A percentile compares a stretch with the other conserved stretches of the same genome.
Conservation (phyloP, 1,284 basidiomycete genomes). For the Neotropicomus parvogracilis region DNA sequence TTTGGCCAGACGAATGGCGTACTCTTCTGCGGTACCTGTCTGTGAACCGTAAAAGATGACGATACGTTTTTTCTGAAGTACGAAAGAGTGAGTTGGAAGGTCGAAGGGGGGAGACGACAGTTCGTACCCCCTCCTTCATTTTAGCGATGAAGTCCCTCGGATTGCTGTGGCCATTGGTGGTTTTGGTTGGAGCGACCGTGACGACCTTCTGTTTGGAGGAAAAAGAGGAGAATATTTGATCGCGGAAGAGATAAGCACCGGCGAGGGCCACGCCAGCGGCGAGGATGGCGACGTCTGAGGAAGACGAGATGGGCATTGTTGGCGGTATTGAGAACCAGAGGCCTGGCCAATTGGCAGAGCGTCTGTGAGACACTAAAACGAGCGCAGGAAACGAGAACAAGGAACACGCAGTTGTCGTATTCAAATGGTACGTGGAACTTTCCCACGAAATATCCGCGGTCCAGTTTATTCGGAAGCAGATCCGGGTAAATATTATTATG, state of each 20-base stretch:
- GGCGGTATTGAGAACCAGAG: neutral
- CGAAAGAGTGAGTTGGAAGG: constrained; percentile 9
- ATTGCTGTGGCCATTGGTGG: constrained; percentile 65
- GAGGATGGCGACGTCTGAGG: constrained; percentile 68
- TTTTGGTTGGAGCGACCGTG: constrained; percentile 44
- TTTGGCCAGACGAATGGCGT: constrained; percentile 89
- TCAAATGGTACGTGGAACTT: constrained; percentile 25
- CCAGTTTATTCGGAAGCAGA: constrained; percentile 4
- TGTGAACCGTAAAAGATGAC: constrained; percentile 97
- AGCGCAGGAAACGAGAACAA: constrained; percentile 20
- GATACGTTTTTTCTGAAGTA: constrained; percentile 82
- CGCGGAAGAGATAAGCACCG: constrained; percentile 74
- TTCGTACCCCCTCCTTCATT: constrained; percentile 82
- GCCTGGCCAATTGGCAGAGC: neutral
- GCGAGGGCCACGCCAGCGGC: constrained; percentile 68
- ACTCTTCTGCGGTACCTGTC: constrained; percentile 95
- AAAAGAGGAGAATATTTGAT: constrained; percentile 68
- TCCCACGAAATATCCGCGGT: constrained; percentile 24
- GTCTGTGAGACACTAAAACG: constrained; percentile 3
- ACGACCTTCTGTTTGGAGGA: constrained; percentile 55
- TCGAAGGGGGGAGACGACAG: neutral
- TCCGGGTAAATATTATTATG: neutral
- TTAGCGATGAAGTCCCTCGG: constrained; percentile 87
- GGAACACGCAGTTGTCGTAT: neutral
- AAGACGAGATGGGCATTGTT: constrained; percentile 36